These are phyloP conservation scores for Epichloe sibirici DNA, from an alignment of 2,329 filamentous ascomycete genomes.

Conservation along the genomic window DNA sequence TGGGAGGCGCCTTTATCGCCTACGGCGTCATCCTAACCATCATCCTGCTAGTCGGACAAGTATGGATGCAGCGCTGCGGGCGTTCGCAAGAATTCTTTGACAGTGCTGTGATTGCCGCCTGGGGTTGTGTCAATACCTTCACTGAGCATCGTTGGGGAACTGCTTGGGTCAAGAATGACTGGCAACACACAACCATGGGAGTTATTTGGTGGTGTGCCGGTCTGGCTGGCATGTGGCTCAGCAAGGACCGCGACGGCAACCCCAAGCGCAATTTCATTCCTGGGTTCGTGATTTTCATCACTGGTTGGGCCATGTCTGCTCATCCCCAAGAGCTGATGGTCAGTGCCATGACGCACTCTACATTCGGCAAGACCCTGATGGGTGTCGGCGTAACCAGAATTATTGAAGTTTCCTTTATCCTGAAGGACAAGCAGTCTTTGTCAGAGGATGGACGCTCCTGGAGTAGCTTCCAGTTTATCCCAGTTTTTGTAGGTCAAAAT, in stretches of 20 bases:
- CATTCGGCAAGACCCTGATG: conserved; percentile 96
- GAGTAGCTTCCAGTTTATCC: conserved; percentile 47
- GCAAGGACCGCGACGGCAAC: conserved; percentile 65
- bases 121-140: conserved; percentile 97
- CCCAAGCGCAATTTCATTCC: conserved; percentile 91
- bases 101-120: conserved; percentile 76
- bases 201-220: conserved; percentile 97
- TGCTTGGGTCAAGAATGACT: conserved; percentile 82
- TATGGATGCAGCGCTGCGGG: conserved; percentile 70
- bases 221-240: conserved; percentile 84
- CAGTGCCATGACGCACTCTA: conserved; percentile 74
- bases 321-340: conserved; percentile 77
- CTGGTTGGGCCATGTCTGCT: conserved; percentile 89
- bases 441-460: conserved; percentile 56
- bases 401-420: conserved; percentile 81
- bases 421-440: conserved; percentile 57
- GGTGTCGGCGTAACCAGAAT: conserved; percentile 72
- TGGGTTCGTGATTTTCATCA: conserved; percentile 79
- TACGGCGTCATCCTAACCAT: conserved; percentile 85
- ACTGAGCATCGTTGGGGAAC: conserved; percentile 92
- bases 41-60: conserved; percentile 75
- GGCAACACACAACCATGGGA: conserved; percentile 99
- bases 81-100: conserved; percentile 97
- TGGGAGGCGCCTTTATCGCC: conserved; percentile 91
- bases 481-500: conserved; percentile 39